A percentile compares a stretch with the other conserved stretches of the same genome.
Evolutionary conservation across 306 rosid species (phyloP).

Genomic region (Quercus engelmannii): DNA sequence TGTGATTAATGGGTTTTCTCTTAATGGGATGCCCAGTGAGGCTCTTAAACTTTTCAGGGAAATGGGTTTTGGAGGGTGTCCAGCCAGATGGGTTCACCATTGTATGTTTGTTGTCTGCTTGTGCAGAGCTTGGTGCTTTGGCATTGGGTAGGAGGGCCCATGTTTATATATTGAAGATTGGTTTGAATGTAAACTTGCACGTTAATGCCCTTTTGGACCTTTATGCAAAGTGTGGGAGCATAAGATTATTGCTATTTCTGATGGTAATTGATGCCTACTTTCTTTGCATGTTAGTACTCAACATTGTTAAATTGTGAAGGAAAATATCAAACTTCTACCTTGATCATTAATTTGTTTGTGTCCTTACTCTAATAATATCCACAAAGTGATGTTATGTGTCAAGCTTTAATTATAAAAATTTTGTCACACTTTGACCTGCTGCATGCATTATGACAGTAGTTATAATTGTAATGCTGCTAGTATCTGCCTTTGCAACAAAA

Average conservation of each 20-base stretch:
- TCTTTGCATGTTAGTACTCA: too few relatives aligned
- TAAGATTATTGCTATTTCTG: conserved; percentile 11
- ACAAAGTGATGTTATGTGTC: too few relatives aligned
- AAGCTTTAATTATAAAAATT: too few relatives aligned
- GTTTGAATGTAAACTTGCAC: conserved; percentile 33
- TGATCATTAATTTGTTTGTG: too few relatives aligned
- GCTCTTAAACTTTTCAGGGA: conserved; percentile 51
- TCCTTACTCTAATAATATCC: too few relatives aligned
- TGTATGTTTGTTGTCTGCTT: conserved; percentile 49
- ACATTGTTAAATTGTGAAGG: too few relatives aligned
- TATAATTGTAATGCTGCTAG: too few relatives aligned
- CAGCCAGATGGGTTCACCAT: conserved; percentile 52
- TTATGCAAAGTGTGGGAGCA: conserved; percentile 50
- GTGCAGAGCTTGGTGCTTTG: conserved; percentile 56
- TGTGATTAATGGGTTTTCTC: conserved; percentile 51
- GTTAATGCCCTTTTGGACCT: conserved; percentile 42
- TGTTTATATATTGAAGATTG: conserved; percentile 39
- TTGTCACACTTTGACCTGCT: too few relatives aligned
- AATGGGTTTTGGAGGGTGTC: conserved; percentile 33
- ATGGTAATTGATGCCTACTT: neutral
- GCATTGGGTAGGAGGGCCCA: conserved; percentile 49
- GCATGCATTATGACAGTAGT: too few relatives aligned
- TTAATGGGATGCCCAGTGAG: conserved; percentile 55
- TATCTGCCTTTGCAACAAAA: too few relatives aligned
- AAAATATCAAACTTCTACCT: too few relatives aligned